Evolutionary conservation across 202 grass and related monocot species (phyloP), one percentile per base, ranked within the genome.

Genomic region (Digitaria exilis): DNA sequence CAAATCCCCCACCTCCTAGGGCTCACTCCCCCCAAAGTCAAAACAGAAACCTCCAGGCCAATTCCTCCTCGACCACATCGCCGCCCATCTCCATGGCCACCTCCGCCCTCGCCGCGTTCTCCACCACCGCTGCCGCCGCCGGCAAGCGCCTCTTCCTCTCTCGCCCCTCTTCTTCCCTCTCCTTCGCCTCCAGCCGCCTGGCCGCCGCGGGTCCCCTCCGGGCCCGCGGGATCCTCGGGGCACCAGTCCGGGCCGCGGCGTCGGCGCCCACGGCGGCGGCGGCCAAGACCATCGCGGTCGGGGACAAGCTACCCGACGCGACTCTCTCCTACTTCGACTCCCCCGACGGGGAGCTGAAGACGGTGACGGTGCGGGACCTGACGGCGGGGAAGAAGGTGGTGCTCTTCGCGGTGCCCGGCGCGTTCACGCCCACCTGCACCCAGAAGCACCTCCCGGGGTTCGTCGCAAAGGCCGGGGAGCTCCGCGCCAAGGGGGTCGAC

Each of bases 371-470:
- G 7, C 75, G 85, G 22, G 93, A 96, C 22, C 93, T 96, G 19
- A 91, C 93, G 30, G 87, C 87, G 46, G 94, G 90, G 13, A 96
- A 96, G 86, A 93, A 89, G 86, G 84, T 90, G 72, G 78, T 96
- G 69, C 81, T 96, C 10, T 96, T 96, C 91, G 94, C 88, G 0
- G 91, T 96, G 2, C 91, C 91, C 0, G 94, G 91, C 55, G 94
- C 94, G 9, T 96, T 96, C 84, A 93, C 88, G 12, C 88, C 94
- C 25, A 96, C 91, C 59, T 96, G 94, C 91, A 93, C 90, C 37
- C 90, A 91, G 86, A 93, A 93, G 84, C 94, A 96, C 84, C 81
- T 96, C 45, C 94, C 88, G 7, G 91, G 94, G 24, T 96, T 91
- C 84, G 88, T 91, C 48, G 94, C 89, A 74, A 93, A 74, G 80